phyloP scores from a whole-genome alignment of 108 stramenopile species.

The Nitzschia sp. region DNA sequence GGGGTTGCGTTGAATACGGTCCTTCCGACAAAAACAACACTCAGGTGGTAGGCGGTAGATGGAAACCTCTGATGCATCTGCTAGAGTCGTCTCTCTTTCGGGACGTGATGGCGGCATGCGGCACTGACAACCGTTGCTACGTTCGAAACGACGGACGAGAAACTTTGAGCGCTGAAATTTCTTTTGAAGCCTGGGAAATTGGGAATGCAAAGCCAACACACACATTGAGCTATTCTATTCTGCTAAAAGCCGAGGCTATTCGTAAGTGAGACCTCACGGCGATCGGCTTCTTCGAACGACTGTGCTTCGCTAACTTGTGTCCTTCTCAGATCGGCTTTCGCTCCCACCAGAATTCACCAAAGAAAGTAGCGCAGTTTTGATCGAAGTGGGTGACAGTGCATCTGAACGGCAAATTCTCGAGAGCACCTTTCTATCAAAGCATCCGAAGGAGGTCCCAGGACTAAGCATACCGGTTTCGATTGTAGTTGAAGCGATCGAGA shows the following conservation, averaged over 20 bases:
- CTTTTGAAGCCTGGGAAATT: conserved; percentile 30
- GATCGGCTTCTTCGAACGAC: neutral
- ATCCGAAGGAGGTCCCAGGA: conserved; percentile 12
- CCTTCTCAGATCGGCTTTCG: neutral
- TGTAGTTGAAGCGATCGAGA: neutral
- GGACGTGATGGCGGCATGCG: conserved; percentile 51
- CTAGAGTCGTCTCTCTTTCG: conserved; percentile 30
- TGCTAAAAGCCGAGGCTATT: conserved; percentile 3
- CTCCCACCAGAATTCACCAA: neutral
- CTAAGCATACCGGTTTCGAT: neutral
- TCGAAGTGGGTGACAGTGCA: conserved; percentile 1
- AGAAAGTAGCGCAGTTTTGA: neutral
- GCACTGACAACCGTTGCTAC: conserved; percentile 23
- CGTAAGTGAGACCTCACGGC: neutral
- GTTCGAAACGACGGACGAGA: conserved; percentile 30
- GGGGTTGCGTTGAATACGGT: conserved; percentile 58
- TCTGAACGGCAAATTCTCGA: neutral
- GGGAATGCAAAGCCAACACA: neutral
- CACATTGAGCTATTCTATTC: neutral
- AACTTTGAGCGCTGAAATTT: neutral
- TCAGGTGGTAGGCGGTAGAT: conserved; percentile 50
- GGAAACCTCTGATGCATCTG: conserved; percentile 57
- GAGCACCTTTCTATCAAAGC: conserved; percentile 13
- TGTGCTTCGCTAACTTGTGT: neutral
- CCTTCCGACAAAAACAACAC: neutral